A percentile compares a stretch with the other conserved stretches of the same genome.
Conservation (phyloP, 192 early-diverging fungal species). For the Mycoemilia scoparia region DNA sequence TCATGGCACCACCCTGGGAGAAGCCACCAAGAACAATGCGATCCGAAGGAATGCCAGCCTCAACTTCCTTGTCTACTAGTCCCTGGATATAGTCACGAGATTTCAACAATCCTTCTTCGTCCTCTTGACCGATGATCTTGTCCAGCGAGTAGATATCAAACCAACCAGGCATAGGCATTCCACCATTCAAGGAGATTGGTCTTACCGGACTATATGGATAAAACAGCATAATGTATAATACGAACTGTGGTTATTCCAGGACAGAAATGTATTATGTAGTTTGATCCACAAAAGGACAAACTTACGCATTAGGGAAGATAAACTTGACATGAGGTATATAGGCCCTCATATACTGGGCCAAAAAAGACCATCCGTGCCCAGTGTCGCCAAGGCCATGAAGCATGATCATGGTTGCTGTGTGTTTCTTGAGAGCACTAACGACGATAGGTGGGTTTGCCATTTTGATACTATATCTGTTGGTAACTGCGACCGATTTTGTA, state of each 20-base stretch:
- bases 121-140: slow-evolving; percentile 33
- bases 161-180: slow-evolving; percentile 77
- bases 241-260: not conserved
- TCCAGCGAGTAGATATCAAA: slow-evolving; percentile 55
- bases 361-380: slow-evolving; percentile 32
- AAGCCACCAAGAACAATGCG: slow-evolving; percentile 90
- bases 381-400: slow-evolving; percentile 65
- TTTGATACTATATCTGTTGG: too few species aligned
- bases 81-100: slow-evolving; percentile 37
- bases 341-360: slow-evolving; percentile 10
- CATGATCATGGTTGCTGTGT: slow-evolving; percentile 69
- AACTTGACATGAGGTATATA: slow-evolving; percentile 73
- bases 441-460: slow-evolving; percentile 23
- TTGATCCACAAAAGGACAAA: slow-evolving; percentile 2
- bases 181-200: slow-evolving; percentile 61
- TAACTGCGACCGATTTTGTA: too few species aligned
- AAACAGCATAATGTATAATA: slow-evolving; percentile 8
- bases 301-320: slow-evolving; percentile 77
- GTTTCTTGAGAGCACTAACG: slow-evolving; percentile 28
- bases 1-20: slow-evolving; percentile 74
- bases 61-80: slow-evolving; percentile 55
- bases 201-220: too few species aligned
- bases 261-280: not conserved
- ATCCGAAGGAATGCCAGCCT: slow-evolving; percentile 51
- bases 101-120: slow-evolving; percentile 48